A percentile compares a stretch with the other conserved stretches of the same genome.
Evolutionary conservation across 2,329 filamentous ascomycete genomes (phyloP).

Genomic region (Trichoderma oligosporum): DNA sequence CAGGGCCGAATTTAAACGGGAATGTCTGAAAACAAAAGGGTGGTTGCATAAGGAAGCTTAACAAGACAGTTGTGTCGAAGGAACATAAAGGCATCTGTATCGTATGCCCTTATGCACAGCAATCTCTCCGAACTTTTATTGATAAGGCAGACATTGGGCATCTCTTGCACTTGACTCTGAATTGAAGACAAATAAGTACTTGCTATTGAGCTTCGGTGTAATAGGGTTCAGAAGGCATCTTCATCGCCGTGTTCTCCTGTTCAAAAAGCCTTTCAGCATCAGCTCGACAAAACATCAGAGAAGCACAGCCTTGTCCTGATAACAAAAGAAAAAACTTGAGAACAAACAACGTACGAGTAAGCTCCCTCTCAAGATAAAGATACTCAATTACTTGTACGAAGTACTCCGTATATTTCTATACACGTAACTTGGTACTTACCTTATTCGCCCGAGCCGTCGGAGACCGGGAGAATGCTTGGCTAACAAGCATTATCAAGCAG

Average conservation of each 20-base stretch:
- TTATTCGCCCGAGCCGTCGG: conserved; percentile 19
- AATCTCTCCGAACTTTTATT: not conserved
- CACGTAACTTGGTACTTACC: too few species aligned
- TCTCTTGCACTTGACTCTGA: not conserved
- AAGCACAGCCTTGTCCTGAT: too few species aligned
- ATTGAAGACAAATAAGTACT: too few species aligned
- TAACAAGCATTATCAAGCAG: conserved; percentile 15
- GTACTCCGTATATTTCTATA: too few species aligned
- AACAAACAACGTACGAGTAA: too few species aligned
- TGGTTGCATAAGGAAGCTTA: not conserved
- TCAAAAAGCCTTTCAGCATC: too few species aligned
- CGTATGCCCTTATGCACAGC: not conserved
- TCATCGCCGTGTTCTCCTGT: too few species aligned
- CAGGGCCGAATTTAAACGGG: conserved; percentile 2
- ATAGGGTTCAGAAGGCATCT: too few species aligned
- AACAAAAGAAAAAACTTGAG: too few species aligned
- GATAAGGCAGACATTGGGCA: not conserved
- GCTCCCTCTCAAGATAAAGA: not conserved
- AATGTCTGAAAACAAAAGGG: not conserved
- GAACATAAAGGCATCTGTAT: conserved; percentile 1
- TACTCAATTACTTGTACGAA: not conserved
- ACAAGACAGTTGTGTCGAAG: not conserved
- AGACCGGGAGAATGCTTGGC: conserved; percentile 19
- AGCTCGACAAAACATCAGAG: too few species aligned
- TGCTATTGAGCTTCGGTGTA: not conserved